Conservation (phyloP, 176 grass and related monocot genomes). For the Cenchrus fungigraminus region DNA sequence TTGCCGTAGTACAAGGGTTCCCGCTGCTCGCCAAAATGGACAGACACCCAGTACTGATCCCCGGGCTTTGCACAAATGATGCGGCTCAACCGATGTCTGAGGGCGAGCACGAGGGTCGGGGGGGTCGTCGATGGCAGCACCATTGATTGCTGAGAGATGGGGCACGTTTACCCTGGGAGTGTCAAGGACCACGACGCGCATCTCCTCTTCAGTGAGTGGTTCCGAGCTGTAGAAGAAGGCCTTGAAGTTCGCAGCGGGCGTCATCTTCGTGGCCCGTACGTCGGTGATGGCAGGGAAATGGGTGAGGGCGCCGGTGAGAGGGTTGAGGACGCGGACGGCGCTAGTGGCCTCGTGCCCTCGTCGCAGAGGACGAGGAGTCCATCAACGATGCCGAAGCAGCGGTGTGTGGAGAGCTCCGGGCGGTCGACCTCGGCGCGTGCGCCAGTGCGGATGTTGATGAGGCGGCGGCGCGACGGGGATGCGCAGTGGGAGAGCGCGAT, state of each 20-base stretch:
- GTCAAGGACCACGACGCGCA: neutral
- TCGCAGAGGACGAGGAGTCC: constrained; percentile 27
- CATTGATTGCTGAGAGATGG: neutral
- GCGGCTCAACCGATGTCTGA: fast-evolving
- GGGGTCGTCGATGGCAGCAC: constrained; percentile 5
- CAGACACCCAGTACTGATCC: neutral
- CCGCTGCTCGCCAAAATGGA: neutral
- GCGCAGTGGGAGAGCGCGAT: neutral
- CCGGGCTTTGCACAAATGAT: neutral
- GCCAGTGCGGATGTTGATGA: neutral
- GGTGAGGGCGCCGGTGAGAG: neutral
- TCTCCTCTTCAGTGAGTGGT: neutral
- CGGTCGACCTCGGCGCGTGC: neutral
- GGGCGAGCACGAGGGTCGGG: neutral
- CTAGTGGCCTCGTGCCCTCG: neutral
- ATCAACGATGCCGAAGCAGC: neutral
- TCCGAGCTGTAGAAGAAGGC: neutral
- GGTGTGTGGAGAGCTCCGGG: neutral
- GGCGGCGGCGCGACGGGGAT: neutral
- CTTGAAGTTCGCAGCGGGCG: neutral
- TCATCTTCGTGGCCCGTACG: neutral
- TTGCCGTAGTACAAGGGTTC: neutral
- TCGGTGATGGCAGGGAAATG: constrained; percentile 15
- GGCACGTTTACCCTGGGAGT: neutral
- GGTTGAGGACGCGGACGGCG: constrained; percentile 31